Evolutionary conservation across 148 eudicot genomes (phyloP), one percentile per base, ranked within the genome.

Genomic region (Hydrangea macrophylla): DNA sequence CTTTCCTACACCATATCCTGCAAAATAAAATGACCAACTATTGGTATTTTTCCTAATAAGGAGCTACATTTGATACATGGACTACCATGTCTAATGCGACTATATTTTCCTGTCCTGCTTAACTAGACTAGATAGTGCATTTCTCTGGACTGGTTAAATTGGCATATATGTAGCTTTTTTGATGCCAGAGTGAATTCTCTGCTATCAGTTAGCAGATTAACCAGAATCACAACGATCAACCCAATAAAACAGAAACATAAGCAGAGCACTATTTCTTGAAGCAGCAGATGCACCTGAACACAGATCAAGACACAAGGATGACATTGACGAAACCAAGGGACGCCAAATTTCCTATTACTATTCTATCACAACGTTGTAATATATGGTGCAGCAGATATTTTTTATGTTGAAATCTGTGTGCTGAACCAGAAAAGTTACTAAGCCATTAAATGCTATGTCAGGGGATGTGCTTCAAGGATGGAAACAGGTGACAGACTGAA

Each of bases 391-490:
- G 13, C 51, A 39, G 35, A 42, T 25, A 31, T 5, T 15, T 18
- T 30, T 42, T 42, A 44, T 11, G 26, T 63, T 42, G 23, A 40
- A 63, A 18, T 26, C 42, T 25, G 35, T 24, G 9, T 27, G 22
- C 0, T 63, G 26, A 63, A 42, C 50, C 25, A 40, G 37, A 32
- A 27, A 60, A 37, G 65, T 37, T 61, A 63, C 54, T 26, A 42
- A 63, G 42, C 9, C 32, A 3, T 24, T 20, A 22, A 51, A 62
- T 36, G 65, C 65, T 24, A 62, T 39, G 24, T 20, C 31, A n/a
- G 42, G 53, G 54, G 26, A 26, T 26, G 35, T 63, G 33, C 35
- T 63, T 63, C 24, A 63, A 40, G 54, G 42, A 1, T 37, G 65
- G 31, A 11, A 61, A 60, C 5, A 36, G 23, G 30, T 12, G 24